Evolutionary conservation across 108 stramenopile genomes (phyloP).

Genomic region (Nitzschia sp.): DNA sequence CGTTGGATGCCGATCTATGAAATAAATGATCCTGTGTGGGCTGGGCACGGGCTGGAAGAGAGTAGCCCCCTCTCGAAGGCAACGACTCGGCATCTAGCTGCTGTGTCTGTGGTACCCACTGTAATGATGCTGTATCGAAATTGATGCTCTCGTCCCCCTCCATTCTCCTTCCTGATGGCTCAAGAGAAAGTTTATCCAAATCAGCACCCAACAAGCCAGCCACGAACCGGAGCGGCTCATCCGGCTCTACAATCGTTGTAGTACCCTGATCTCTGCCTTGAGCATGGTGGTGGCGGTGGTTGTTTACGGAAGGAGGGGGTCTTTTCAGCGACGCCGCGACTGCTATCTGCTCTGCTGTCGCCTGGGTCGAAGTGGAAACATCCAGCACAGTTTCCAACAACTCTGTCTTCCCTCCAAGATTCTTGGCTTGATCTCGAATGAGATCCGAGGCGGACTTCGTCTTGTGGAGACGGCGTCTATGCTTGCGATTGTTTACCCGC

Average conservation of each 20-base stretch:
- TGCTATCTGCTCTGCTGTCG: neutral
- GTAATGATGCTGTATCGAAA: neutral
- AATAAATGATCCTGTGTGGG: neutral
- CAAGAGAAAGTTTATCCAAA: neutral
- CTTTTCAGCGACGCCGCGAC: neutral
- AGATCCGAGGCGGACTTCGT: constrained; percentile 14
- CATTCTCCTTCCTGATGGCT: neutral
- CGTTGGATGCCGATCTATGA: neutral
- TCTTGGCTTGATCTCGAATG: constrained; percentile 6
- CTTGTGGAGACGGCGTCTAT: constrained; percentile 2
- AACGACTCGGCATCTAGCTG: neutral
- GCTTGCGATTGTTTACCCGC: constrained; percentile 7
- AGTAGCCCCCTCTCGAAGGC: constrained; percentile 2
- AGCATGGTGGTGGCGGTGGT: neutral
- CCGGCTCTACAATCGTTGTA: neutral
- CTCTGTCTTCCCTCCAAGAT: neutral
- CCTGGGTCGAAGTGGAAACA: neutral
- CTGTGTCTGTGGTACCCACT: neutral
- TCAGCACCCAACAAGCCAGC: constrained; percentile 24
- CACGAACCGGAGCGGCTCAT: neutral
- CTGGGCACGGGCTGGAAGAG: neutral
- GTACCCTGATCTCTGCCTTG: neutral
- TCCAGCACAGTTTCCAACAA: neutral
- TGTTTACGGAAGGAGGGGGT: too few species aligned
- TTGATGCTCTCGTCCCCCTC: neutral